Conservation (phyloP, 257 asterid species). For the Ballota nigra region DNA sequence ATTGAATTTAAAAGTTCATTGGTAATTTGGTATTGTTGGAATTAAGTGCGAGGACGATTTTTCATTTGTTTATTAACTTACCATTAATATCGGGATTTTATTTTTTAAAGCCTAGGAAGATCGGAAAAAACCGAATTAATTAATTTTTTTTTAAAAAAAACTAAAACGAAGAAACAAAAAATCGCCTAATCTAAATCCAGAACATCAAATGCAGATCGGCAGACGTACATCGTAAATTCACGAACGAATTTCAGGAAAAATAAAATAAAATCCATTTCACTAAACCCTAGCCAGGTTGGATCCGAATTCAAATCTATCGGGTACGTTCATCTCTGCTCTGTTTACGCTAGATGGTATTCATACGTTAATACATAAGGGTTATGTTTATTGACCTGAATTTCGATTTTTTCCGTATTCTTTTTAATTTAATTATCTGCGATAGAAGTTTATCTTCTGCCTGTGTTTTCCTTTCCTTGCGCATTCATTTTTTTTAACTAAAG, state of each 20-base stretch:
- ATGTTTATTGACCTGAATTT: neutral
- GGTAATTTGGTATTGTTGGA: too few species aligned
- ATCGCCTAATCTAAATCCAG: slow-evolving; percentile 10
- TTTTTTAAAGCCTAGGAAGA: neutral
- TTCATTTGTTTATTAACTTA: too few species aligned
- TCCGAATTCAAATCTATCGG: slow-evolving; percentile 23
- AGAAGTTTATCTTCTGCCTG: too few species aligned
- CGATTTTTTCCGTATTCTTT: neutral
- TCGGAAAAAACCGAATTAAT: neutral
- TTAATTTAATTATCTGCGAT: neutral
- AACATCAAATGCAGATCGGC: slow-evolving; percentile 8
- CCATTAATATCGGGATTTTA: too few species aligned
- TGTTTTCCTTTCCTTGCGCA: neutral
- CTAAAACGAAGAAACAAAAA: neutral
- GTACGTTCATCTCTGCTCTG: slow-evolving; percentile 20
- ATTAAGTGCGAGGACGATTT: too few species aligned
- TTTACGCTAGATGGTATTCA: too few species aligned
- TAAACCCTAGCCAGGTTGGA: slow-evolving; percentile 21
- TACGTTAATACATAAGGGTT: neutral
- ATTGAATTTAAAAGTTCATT: too few species aligned
- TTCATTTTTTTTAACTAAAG: neutral
- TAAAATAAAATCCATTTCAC: slow-evolving; percentile 2
- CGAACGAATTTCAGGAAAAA: neutral
- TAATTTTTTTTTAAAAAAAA: too few species aligned
- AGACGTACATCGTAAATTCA: neutral